A percentile compares a stretch with the other conserved stretches of the same genome.
Conservation (phyloP, 1,284 basidiomycete species). For the Termitomyces sp. region DNA sequence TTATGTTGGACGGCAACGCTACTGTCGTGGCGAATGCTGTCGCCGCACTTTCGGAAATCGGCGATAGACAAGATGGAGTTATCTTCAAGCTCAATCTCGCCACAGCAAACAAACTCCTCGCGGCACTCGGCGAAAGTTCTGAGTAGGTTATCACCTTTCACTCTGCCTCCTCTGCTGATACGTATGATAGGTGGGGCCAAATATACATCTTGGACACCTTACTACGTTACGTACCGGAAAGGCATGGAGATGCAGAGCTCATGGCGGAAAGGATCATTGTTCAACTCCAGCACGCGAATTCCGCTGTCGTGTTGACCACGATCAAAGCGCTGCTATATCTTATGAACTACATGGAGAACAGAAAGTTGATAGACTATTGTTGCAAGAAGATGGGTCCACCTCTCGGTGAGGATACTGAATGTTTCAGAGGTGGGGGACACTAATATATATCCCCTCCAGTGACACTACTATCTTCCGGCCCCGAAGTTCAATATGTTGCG, state of each 20-base stretch:
- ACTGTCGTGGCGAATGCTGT: constrained; percentile 95
- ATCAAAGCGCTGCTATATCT: constrained; percentile 95
- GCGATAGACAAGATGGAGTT: constrained; percentile 86
- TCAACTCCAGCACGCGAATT: constrained; percentile 89
- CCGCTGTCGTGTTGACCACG: constrained; percentile 90
- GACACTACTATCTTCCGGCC: constrained; percentile 90
- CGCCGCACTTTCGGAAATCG: constrained; percentile 88
- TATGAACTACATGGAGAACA: constrained; percentile 99
- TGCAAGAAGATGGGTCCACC: constrained; percentile 98
- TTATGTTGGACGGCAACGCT: constrained; percentile 90
- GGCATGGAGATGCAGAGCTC: constrained; percentile 84
- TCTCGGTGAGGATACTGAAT: constrained; percentile 56
- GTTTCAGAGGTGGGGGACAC: background rate
- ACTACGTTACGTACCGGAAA: constrained; percentile 88
- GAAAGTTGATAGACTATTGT: constrained; percentile 79
- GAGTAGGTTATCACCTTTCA: constrained; percentile 52
- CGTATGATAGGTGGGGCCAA: constrained; percentile 83
- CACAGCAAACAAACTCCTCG: constrained; percentile 79
- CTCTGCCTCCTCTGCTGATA: constrained; percentile 1
- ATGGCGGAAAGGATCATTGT: constrained; percentile 92
- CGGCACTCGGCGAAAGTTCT: constrained; percentile 85
- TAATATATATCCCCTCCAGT: constrained; percentile 43
- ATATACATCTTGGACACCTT: constrained; percentile 97
- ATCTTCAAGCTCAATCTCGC: constrained; percentile 82
- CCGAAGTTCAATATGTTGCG: constrained; percentile 98